phyloP scores from a whole-genome alignment of 192 early-diverging fungal genomes.

The Lobosporangium transversale region DNA sequence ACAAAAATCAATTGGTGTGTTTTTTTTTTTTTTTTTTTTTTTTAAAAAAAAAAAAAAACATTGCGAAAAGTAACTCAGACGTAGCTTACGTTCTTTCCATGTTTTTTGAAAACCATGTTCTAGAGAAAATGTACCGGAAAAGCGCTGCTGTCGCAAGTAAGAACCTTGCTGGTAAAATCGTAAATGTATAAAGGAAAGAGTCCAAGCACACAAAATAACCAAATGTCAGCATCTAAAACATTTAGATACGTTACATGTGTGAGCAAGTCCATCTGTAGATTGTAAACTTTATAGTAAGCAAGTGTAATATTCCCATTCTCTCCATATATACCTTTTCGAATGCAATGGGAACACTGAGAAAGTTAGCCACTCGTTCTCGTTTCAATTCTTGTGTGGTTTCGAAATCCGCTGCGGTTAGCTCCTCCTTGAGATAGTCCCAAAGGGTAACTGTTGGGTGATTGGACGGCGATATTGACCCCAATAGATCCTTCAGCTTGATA shows the following conservation, averaged over 20 bases:
- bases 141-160: constrained; percentile 69
- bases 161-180: constrained; percentile 91
- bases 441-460: constrained; percentile 43
- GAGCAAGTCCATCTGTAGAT: too few species aligned
- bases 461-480: constrained; percentile 35
- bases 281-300: too few species aligned
- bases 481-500: constrained; percentile 23
- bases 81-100: constrained; percentile 51
- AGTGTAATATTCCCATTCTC: too few species aligned
- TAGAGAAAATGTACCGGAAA: constrained; percentile 43
- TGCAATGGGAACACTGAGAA: constrained; percentile 86
- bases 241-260: neutral
- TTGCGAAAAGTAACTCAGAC: too few species aligned
- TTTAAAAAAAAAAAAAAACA: too few species aligned
- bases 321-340: constrained; percentile 78
- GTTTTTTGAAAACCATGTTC: constrained; percentile 45
- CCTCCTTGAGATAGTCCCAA: constrained; percentile 71
- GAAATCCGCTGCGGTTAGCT: constrained; percentile 71
- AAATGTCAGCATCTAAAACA: constrained; percentile 86
- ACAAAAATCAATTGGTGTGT: too few species aligned
- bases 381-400: constrained; percentile 85
- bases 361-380: constrained; percentile 86
- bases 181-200: constrained; percentile 94
- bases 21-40: too few species aligned
- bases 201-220: constrained; percentile 94